Evolutionary conservation across 768 basidiomycete species (phyloP), one percentile per base, ranked within the genome.

Genomic region (Suillus bovinus): DNA sequence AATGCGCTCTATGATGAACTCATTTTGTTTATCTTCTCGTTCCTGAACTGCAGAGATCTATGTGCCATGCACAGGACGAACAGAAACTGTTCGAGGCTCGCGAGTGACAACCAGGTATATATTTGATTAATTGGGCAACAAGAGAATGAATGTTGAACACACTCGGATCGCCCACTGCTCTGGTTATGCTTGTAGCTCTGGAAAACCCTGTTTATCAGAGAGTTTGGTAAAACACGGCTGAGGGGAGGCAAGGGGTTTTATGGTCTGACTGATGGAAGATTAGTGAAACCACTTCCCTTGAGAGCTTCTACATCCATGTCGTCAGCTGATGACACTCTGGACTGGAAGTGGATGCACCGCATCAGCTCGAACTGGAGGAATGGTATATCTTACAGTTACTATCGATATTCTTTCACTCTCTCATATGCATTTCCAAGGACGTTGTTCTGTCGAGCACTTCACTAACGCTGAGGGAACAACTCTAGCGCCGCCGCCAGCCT

Each of bases 311-410:
- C 38, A 27, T 29, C 55, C 24, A 63, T 42, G 31, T 55, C 60
- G 46, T 65, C 75, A 62, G 68, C 69, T 34, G 75, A 78, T 22
- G 70, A 75, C 22, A 71, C 74, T 39, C 71, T 77, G 34, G 84
- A 91, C 69, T 93, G 91, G 91, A 92, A 90, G 73, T 89, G 85
- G 84, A 91, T 93, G 90, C 93, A 91, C 73, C 82, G 89, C 60
- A 89, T 92, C 64, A 91, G 89, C 67, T 86, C 86, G 17, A 93
- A 93, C 67, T 93, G 91, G 91, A 83, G 82, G 71, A 89, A 77
- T 74, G 91, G 91, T 92, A 68, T 66, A 80, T 70, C 60, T 38
- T 50, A 58, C 50, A 47, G 42, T 67, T 31, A 61, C 24, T 58
- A 60, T 69, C 41, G 62, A 38, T 38, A 61, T 38, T 11, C 52